phyloP scores from a whole-genome alignment of 148 eudicot species.

The Rhododendron ovatum region DNA sequence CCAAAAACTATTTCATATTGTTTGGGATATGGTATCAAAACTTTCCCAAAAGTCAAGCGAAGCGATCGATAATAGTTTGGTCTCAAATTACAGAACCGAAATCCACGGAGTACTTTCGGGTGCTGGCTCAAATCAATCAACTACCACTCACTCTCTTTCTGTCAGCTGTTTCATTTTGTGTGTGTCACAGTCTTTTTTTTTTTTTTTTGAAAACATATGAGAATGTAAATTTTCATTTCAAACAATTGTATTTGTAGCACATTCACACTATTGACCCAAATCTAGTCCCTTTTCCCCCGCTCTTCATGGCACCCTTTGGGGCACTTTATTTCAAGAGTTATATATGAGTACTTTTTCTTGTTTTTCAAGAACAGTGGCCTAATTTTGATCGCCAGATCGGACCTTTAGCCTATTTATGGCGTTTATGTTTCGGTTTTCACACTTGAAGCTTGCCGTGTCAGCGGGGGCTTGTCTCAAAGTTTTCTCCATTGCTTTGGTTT shows the following conservation, averaged over 20 bases:
- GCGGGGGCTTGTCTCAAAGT: no score
- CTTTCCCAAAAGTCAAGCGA: background rate
- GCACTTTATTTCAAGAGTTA: background rate
- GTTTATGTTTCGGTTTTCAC: no score
- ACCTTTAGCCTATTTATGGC: no score
- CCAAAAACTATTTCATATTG: background rate
- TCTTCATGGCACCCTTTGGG: background rate
- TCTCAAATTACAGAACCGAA: conserved; percentile 1
- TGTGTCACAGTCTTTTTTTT: no score
- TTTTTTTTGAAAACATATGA: background rate
- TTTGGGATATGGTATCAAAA: background rate
- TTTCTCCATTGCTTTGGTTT: no score
- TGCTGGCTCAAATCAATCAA: background rate
- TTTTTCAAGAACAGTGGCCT: no score
- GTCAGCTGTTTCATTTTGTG: no score
- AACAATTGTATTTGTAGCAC: background rate
- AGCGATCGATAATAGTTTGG: background rate
- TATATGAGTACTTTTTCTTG: no score
- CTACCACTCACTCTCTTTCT: no score
- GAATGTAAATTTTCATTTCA: background rate
- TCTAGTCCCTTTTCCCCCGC: background rate
- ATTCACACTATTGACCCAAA: background rate
- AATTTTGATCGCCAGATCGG: no score
- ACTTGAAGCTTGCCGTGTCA: no score
- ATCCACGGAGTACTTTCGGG: conserved; percentile 1